Percentiles rank a stretch among this genome's conserved stretches.
These are phyloP conservation scores for Mycena olivaceomarginata DNA, from an alignment of 768 basidiomycete species.

Conservation along the genomic window DNA sequence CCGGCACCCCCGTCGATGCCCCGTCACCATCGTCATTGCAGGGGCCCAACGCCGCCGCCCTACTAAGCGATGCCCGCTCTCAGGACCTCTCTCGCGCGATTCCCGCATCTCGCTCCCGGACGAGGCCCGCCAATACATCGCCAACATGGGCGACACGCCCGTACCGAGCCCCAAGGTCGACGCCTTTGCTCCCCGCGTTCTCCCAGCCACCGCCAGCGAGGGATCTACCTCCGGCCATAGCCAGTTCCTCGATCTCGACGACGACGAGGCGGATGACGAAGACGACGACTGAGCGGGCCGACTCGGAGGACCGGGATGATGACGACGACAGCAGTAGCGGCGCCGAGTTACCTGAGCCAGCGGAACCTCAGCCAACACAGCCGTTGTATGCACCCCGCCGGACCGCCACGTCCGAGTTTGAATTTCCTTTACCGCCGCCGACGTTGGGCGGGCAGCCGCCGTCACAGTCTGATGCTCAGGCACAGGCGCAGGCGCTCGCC, in stretches of 20 bases:
- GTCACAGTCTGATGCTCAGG: slow-evolving; percentile 29
- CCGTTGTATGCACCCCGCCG: slow-evolving; percentile 33
- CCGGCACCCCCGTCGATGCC: slow-evolving; percentile 40
- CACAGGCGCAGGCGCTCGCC: slow-evolving; percentile 33
- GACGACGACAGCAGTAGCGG: slow-evolving; percentile 48
- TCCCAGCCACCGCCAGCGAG: slow-evolving; percentile 39
- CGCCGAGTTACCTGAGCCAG: slow-evolving; percentile 42
- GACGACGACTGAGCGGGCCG: slow-evolving; percentile 54
- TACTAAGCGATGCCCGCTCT: slow-evolving; percentile 61
- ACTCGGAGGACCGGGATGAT: slow-evolving; percentile 53
- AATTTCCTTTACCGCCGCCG: slow-evolving; percentile 41
- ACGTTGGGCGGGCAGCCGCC: slow-evolving; percentile 28
- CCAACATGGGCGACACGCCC: slow-evolving; percentile 81
- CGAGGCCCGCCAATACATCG: slow-evolving; percentile 84
- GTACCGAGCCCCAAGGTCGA: slow-evolving; percentile 70
- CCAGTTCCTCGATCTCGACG: slow-evolving; percentile 82
- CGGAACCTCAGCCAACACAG: slow-evolving; percentile 32
- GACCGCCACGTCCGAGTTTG: slow-evolving; percentile 37
- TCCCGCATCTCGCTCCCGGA: slow-evolving; percentile 85
- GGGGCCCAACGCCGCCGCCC: slow-evolving; percentile 47
- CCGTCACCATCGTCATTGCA: slow-evolving; percentile 33
- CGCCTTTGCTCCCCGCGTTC: slow-evolving; percentile 53
- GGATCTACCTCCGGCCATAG: slow-evolving; percentile 49
- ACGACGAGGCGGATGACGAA: slow-evolving; percentile 64
- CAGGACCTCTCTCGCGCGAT: slow-evolving; percentile 70